Evolutionary conservation across 208 protist species (phyloP).

Genomic region (Trypanosoma conorhini): DNA sequence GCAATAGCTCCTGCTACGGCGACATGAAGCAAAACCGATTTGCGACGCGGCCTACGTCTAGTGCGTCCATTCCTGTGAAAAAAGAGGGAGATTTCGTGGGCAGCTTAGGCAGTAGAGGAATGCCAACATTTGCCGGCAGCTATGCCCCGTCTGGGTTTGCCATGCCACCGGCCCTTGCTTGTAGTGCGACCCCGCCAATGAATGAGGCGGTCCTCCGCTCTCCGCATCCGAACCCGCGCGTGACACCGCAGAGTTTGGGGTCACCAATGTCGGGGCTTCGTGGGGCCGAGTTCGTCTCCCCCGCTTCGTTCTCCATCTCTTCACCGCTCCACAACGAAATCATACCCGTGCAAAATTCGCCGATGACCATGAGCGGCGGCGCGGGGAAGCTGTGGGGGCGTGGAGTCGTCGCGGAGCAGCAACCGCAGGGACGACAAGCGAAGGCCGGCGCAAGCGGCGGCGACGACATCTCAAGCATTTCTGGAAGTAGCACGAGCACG

Average conservation of each 20-base stretch:
- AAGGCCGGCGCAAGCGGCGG: constrained; percentile 21
- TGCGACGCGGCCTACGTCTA: background rate
- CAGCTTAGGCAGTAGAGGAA: background rate
- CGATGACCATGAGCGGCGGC: background rate
- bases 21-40: constrained; percentile 13
- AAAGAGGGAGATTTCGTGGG: background rate
- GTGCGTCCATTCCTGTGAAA: constrained; percentile 10
- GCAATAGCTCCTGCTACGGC: constrained; percentile 17
- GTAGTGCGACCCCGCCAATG: background rate
- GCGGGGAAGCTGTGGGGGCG: background rate
- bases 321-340: constrained; percentile 6
- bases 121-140: constrained; percentile 16
- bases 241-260: constrained; percentile 3
- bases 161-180: constrained; percentile 28
- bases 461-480: constrained; percentile 47
- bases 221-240: background rate
- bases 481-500: constrained; percentile 67
- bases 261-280: constrained; percentile 1
- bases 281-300: constrained; percentile 15
- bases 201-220: background rate
- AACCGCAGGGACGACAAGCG: background rate
- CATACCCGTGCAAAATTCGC: constrained; percentile 1
- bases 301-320: background rate
- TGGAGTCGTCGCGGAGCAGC: background rate
- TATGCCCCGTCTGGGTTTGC: constrained; percentile 45